Conservation (phyloP, 192 early-diverging fungal species). For the Geranomyces variabilis region DNA sequence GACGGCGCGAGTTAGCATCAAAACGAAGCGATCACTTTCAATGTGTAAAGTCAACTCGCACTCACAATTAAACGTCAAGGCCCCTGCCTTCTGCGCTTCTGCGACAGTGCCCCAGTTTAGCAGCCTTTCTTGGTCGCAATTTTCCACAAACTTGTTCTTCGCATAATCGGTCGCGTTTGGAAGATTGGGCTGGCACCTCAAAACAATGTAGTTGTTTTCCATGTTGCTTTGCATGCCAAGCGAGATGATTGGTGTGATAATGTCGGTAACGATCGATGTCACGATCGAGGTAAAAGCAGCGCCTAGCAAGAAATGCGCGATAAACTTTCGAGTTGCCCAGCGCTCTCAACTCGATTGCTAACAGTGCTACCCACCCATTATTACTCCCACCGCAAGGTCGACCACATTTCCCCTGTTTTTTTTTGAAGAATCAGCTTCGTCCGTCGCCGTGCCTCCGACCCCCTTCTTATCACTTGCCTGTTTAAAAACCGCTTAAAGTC, state of each 20-base stretch:
- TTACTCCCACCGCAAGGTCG: conserved; percentile 69
- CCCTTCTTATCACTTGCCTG: too few species aligned
- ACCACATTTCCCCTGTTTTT: conserved; percentile 60
- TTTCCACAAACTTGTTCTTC: too few species aligned
- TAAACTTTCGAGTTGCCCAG: too few species aligned
- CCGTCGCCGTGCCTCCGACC: too few species aligned
- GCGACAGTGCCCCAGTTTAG: conserved; percentile 27
- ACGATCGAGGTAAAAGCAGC: conserved; percentile 62
- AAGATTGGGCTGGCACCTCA: conserved; percentile 33
- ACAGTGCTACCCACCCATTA: conserved; percentile 67
- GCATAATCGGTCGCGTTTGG: neutral
- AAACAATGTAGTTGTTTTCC: conserved; percentile 36
- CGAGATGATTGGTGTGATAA: conserved; percentile 53
- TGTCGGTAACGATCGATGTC: conserved; percentile 32
- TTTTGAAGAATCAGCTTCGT: too few species aligned
- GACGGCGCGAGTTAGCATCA: too few species aligned
- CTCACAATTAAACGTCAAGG: conserved; percentile 43
- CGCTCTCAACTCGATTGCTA: too few species aligned
- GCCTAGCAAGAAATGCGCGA: too few species aligned
- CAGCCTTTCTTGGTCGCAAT: too few species aligned
- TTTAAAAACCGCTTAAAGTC: conserved; percentile 63
- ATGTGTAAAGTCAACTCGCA: neutral
- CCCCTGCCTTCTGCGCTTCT: conserved; percentile 49
- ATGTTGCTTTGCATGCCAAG: conserved; percentile 52
- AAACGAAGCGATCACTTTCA: neutral